Conservation (phyloP, 1,284 basidiomycete genomes). For the Gymnopus androsaceus region DNA sequence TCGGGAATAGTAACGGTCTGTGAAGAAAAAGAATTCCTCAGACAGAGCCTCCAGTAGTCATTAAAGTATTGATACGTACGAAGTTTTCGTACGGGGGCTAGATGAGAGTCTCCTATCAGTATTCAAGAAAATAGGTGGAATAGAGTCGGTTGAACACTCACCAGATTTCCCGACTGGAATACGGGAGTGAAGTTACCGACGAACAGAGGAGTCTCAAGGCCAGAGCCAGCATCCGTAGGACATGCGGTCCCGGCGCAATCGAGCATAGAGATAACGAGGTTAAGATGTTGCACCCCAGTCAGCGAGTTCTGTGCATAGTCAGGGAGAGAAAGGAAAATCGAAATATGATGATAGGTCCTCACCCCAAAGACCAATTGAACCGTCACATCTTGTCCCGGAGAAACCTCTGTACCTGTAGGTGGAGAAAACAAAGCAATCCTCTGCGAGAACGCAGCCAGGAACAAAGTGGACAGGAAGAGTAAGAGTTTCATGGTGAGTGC, state of each 20-base stretch:
- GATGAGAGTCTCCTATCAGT: not conserved
- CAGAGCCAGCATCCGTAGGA: constrained; percentile 4
- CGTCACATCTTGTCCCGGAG: constrained; percentile 14
- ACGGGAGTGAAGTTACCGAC: constrained; percentile 13
- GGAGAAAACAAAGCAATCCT: constrained; percentile 13
- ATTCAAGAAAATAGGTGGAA: not conserved
- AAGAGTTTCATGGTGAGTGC: constrained; percentile 12
- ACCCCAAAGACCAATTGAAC: constrained; percentile 17
- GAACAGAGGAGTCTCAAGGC: constrained; percentile 12
- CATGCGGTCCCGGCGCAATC: constrained; percentile 12
- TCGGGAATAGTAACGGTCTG: constrained; percentile 14
- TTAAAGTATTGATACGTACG: constrained; percentile 2
- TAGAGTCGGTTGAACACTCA: not conserved
- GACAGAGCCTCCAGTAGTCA: not conserved
- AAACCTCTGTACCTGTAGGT: constrained; percentile 1
- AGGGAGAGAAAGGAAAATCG: not conserved
- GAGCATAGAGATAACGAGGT: constrained; percentile 14
- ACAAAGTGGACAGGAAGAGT: constrained; percentile 4
- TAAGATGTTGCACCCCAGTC: constrained; percentile 16
- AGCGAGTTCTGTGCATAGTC: constrained; percentile 12
- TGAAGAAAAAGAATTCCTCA: not conserved
- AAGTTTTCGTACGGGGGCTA: constrained; percentile 19
- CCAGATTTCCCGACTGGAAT: constrained; percentile 11
- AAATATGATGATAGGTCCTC: not conserved
- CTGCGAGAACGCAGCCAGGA: constrained; percentile 13